Conservation (phyloP, 1,284 basidiomycete species). For the Laetiporus sulphureus region DNA sequence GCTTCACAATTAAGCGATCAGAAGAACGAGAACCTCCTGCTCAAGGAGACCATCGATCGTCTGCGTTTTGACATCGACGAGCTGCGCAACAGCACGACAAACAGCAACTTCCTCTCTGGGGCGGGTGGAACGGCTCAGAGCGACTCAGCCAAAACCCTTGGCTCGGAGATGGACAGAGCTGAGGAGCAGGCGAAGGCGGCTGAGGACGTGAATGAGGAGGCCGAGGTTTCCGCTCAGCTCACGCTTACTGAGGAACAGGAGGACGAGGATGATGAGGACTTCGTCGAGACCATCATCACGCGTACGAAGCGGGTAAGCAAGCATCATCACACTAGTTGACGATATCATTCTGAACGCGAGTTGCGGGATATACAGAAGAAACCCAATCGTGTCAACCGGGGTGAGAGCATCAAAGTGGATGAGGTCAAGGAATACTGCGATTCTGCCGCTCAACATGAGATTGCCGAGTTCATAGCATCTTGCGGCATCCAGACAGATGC, state of each 20-base stretch:
- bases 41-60: conserved; percentile 91
- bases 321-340: too few species aligned
- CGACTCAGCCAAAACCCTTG: too few species aligned
- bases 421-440: conserved; percentile 69
- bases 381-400: conserved; percentile 46
- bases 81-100: conserved; percentile 51
- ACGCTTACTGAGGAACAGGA: conserved; percentile 33
- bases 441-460: conserved; percentile 58
- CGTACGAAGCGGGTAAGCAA: conserved; percentile 61
- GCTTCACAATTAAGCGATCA: conserved; percentile 76
- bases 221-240: conserved; percentile 8
- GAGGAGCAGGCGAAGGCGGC: conserved; percentile 46
- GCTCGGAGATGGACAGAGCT: too few species aligned
- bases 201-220: conserved; percentile 35
- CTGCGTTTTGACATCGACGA: conserved; percentile 90
- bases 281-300: conserved; percentile 78
- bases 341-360: conserved; percentile 2
- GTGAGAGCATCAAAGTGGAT: conserved; percentile 47
- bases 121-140: conserved; percentile 78
- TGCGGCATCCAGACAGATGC: conserved; percentile 36
- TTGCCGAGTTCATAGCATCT: conserved; percentile 35
- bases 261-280: conserved; percentile 63
- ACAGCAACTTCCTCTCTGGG: conserved; percentile 37
- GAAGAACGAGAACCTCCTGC: conserved; percentile 84
- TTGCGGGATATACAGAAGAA: conserved; percentile 45